Evolutionary conservation across 805 yeast genomes (phyloP), one percentile per base, ranked within the genome.

Genomic region (Grigorovia transvaalensis): DNA sequence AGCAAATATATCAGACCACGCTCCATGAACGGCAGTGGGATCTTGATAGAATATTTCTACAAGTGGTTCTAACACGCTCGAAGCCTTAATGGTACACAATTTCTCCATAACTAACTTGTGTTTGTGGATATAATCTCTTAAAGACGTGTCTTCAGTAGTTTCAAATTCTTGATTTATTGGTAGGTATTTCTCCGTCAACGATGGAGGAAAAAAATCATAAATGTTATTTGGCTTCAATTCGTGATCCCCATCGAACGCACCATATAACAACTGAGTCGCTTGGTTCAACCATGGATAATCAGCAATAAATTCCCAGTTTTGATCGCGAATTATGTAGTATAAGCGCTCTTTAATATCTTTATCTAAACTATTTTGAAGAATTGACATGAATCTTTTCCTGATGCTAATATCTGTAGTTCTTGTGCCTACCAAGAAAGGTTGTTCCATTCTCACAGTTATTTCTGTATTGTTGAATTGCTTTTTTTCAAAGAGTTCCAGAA

Each of bases 201-300:
- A 46, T 1, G 67, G 69, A 0, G 81, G 70, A 5, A 86, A 76
- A 47, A 86, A 70, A 43, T 71, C 73, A 58, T 78, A 75, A 46
- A 82, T 81, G 15, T 70, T 74, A 0, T 68, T 68, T 46, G 87
- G 65, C 23, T 65, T 67, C 18, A 88, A 58, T 1, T 61, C 65
- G 51, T 76, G 71, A 0, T 76, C 75, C 43, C 66, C 67, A 52
- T 83, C 84, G 57, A 87, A 81, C 0, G 96, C 76, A 0, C 93
- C 96, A 61, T 84, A 88, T 7, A 93, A 69, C 30, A 95, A 69
- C 63, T 90, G 96, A 18, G 88, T 73, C 0, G 96, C 98, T 66
- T 91, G 98, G 64, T 88, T 88, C 55, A 91, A 70, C 99, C 99
- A 93, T 44, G 89, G 86, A 60, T 85, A 86, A 57, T 93, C 99